phyloP scores from a whole-genome alignment of 257 asterid genomes.

The Plantago ovata region DNA sequence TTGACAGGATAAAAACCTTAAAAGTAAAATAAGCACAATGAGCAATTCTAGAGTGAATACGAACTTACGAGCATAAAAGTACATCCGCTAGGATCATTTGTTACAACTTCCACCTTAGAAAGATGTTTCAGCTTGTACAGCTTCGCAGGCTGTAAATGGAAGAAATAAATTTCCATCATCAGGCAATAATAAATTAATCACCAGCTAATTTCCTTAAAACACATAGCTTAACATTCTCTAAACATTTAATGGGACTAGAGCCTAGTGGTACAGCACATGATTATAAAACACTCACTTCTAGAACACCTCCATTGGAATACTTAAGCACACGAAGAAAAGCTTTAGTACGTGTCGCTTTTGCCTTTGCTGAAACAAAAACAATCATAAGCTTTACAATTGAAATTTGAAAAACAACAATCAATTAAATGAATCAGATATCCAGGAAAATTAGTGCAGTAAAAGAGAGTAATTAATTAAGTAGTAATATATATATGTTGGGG shows the following conservation, averaged over 20 bases:
- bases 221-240: too few species aligned
- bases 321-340: constrained; percentile 96
- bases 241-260: too few species aligned
- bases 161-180: background rate
- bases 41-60: background rate
- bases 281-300: constrained; percentile 54
- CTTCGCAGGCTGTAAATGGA: constrained; percentile 65
- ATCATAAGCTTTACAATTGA: too few species aligned
- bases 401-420: background rate
- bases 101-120: constrained; percentile 85
- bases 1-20: background rate
- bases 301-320: constrained; percentile 86
- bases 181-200: too few species aligned
- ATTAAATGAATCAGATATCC: too few species aligned
- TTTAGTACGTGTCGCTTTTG: constrained; percentile 69
- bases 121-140: constrained; percentile 95
- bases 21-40: constrained; percentile 11
- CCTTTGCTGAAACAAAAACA: constrained; percentile 69
- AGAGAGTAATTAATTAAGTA: too few species aligned
- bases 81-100: constrained; percentile 97
- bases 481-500: too few species aligned
- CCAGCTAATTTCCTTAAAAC: too few species aligned
- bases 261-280: too few species aligned
- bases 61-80: constrained; percentile 80
- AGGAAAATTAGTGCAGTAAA: background rate